Conservation (phyloP, 768 basidiomycete genomes). For the Boletales sp. region DNA sequence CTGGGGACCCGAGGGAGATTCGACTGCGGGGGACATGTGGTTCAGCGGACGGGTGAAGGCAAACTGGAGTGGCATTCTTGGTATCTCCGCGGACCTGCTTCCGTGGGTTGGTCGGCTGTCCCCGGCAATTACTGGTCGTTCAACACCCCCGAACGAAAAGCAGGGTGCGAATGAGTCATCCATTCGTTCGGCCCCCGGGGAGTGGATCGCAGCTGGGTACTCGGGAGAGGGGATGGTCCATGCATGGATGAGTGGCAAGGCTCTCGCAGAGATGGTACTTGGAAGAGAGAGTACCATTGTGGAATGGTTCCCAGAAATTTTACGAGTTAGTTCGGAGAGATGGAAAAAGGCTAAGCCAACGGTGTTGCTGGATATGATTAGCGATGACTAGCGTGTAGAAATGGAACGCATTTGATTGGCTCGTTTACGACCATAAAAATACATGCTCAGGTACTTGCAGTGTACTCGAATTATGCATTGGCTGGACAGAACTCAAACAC, state of each 20-base stretch:
- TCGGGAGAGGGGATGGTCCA: conserved; percentile 73
- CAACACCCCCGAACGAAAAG: conserved; percentile 9
- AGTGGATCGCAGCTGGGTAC: conserved; percentile 73
- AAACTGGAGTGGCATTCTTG: conserved; percentile 63
- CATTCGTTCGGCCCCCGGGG: conserved; percentile 42
- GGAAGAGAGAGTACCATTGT: conserved; percentile 31
- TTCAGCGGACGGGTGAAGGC: conserved; percentile 47
- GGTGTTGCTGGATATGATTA: conserved; percentile 31
- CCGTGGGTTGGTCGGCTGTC: conserved; percentile 77
- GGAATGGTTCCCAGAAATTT: conserved; percentile 50
- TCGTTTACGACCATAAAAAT: too few relatives aligned
- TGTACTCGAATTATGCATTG: too few relatives aligned
- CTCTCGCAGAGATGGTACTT: conserved; percentile 57
- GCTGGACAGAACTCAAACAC: not conserved
- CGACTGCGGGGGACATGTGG: conserved; percentile 27
- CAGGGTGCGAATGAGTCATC: not conserved
- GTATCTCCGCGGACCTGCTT: conserved; percentile 53
- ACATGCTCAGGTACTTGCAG: too few relatives aligned
- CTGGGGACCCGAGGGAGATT: conserved; percentile 38
- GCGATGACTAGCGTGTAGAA: not conserved
- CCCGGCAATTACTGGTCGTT: conserved; percentile 42
- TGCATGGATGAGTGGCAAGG: conserved; percentile 63
- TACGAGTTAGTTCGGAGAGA: conserved; percentile 45
- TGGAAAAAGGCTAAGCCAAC: conserved; percentile 51
- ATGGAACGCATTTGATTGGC: too few relatives aligned